phyloP scores from a whole-genome alignment of 1,284 basidiomycete species.

The Malassezia yamatoensis region DNA sequence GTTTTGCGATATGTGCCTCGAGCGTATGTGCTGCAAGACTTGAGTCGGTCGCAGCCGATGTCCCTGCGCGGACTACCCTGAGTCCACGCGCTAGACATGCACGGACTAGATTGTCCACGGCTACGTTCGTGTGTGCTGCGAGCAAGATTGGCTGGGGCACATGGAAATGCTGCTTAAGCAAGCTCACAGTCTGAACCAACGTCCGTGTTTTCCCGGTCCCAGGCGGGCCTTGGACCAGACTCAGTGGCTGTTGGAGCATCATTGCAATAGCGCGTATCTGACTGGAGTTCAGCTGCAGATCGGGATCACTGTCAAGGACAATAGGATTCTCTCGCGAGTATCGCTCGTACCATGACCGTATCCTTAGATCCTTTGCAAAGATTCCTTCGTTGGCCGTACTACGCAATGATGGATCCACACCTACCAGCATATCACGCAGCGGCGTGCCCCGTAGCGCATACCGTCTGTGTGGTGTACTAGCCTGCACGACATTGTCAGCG shows the following conservation, averaged over 20 bases:
- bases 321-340: conserved; percentile 54
- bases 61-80: conserved; percentile 67
- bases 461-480: conserved; percentile 23
- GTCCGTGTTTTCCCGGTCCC: conserved; percentile 94
- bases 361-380: conserved; percentile 53
- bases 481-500: conserved; percentile 50
- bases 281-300: conserved; percentile 63
- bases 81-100: conserved; percentile 56
- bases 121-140: conserved; percentile 84
- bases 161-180: conserved; percentile 77
- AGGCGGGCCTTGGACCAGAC: conserved; percentile 81
- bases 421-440: conserved; percentile 45
- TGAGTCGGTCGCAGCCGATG: conserved; percentile 52
- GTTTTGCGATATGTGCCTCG: conserved; percentile 59
- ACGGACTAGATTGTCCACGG: conserved; percentile 83
- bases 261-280: conserved; percentile 73
- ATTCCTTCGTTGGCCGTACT: conserved; percentile 49
- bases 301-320: conserved; percentile 68
- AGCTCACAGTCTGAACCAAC: conserved; percentile 68
- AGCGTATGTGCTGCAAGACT: conserved; percentile 59
- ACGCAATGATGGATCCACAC: conserved; percentile 52
- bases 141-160: conserved; percentile 74
- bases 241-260: conserved; percentile 69
- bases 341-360: conserved; percentile 49
- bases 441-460: conserved; percentile 30